These are phyloP conservation scores for Plantago major DNA, from an alignment of 257 asterid species.

Conservation along the genomic window DNA sequence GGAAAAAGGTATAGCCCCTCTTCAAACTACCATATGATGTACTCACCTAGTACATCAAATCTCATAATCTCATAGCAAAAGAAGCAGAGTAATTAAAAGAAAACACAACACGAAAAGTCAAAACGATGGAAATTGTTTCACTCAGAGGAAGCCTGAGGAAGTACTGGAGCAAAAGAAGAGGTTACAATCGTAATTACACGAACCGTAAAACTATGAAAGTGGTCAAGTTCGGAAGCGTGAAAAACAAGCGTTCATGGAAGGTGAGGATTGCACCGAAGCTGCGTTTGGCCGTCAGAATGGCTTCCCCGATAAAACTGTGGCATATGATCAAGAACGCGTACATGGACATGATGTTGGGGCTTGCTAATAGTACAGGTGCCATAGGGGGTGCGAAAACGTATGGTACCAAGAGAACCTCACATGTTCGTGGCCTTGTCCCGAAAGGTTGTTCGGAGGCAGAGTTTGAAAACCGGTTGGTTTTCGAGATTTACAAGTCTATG, in stretches of 20 bases:
- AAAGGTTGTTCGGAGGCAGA: constrained; percentile 29
- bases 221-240: constrained; percentile 31
- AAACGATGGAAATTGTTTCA: constrained; percentile 24
- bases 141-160: constrained; percentile 19
- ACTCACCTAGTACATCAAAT: too few relatives aligned
- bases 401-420: constrained; percentile 33
- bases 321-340: constrained; percentile 38
- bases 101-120: not conserved
- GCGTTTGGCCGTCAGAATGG: constrained; percentile 27
- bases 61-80: too few relatives aligned
- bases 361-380: constrained; percentile 26
- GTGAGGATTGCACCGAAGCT: constrained; percentile 37
- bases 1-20: too few relatives aligned
- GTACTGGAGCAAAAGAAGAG: constrained; percentile 33
- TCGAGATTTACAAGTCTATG: constrained; percentile 53
- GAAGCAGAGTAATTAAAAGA: not conserved
- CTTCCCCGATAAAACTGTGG: constrained; percentile 44
- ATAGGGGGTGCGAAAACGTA: constrained; percentile 23
- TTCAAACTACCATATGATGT: too few relatives aligned
- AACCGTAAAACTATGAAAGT: constrained; percentile 25
- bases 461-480: constrained; percentile 47
- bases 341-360: constrained; percentile 40
- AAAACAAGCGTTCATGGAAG: constrained; percentile 38
- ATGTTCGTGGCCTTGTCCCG: constrained; percentile 18
- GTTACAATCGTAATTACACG: constrained; percentile 34